These are phyloP conservation scores for Termitomyces sp. DNA, from an alignment of 768 basidiomycete species.

Conservation along the genomic window DNA sequence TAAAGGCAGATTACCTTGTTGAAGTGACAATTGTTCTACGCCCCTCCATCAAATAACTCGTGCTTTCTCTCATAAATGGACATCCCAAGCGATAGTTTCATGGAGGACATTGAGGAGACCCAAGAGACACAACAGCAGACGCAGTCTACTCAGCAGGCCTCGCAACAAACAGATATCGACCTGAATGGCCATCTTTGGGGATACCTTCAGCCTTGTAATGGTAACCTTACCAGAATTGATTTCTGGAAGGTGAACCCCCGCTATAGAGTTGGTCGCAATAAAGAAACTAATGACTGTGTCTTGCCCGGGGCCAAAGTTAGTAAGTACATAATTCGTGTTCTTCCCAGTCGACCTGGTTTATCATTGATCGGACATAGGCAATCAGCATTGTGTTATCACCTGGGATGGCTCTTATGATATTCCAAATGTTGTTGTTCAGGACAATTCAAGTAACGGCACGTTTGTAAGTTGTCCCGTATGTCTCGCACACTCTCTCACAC, in stretches of 20 bases:
- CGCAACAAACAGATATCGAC: constrained; percentile 28
- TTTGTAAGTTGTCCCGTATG: constrained; percentile 38
- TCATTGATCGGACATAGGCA: constrained; percentile 32
- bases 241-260: constrained; percentile 48
- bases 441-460: constrained; percentile 71
- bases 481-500: neutral
- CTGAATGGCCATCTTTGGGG: constrained; percentile 58
- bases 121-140: constrained; percentile 33
- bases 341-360: constrained; percentile 1
- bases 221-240: constrained; percentile 49
- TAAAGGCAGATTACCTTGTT: constrained; percentile 16
- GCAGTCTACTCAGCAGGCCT: constrained; percentile 40
- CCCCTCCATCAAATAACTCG: neutral
- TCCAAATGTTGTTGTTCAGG: constrained; percentile 45
- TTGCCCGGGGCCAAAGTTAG: constrained; percentile 72
- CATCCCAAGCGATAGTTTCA: constrained; percentile 4
- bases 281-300: constrained; percentile 43
- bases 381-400: constrained; percentile 48
- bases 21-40: neutral
- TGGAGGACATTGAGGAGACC: constrained; percentile 23
- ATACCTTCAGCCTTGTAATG: constrained; percentile 61
- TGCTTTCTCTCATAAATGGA: constrained; percentile 13
- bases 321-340: constrained; percentile 31
- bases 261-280: constrained; percentile 53
- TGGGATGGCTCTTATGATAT: constrained; percentile 52